A percentile compares a stretch with the other conserved stretches of the same genome.
Conservation (phyloP, 768 basidiomycete genomes). For the Boletus rufocinnamomeus region DNA sequence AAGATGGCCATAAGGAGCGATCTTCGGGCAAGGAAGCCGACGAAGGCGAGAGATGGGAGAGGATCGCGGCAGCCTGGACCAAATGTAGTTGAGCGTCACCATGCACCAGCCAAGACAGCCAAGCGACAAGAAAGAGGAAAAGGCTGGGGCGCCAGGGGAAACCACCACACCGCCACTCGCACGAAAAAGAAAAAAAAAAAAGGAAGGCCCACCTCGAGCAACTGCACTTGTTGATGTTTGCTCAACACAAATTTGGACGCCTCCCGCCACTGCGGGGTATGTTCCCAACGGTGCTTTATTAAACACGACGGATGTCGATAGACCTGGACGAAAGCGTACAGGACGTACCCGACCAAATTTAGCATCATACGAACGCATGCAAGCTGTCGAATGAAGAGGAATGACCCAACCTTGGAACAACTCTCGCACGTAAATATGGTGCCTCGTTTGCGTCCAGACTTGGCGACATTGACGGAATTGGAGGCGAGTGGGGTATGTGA, state of each 20-base stretch:
- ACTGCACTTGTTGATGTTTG: slow-evolving; percentile 97
- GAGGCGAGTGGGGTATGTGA: slow-evolving; percentile 7
- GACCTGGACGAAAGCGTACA: slow-evolving; percentile 46
- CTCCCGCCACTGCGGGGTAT: slow-evolving; percentile 94
- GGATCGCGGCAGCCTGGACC: slow-evolving; percentile 85
- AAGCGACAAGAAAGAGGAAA: slow-evolving; percentile 3
- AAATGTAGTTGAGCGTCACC: slow-evolving; percentile 10
- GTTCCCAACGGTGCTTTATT: slow-evolving; percentile 98
- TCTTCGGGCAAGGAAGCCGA: slow-evolving; percentile 86
- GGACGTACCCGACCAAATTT: neutral
- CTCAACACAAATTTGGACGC: slow-evolving; percentile 86
- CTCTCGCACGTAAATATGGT: slow-evolving; percentile 90
- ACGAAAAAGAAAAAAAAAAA: neutral
- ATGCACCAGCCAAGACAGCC: neutral
- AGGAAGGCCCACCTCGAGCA: slow-evolving; percentile 69
- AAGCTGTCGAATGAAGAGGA: neutral
- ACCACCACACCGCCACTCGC: neutral
- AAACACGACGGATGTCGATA: slow-evolving; percentile 93
- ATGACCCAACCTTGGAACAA: slow-evolving; percentile 76
- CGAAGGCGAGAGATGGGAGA: slow-evolving; percentile 78
- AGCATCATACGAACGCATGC: slow-evolving; percentile 9
- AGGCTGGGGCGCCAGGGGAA: neutral
- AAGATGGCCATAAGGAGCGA: slow-evolving; percentile 86
- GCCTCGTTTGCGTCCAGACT: slow-evolving; percentile 73
- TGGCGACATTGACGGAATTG: slow-evolving; percentile 25